Evolutionary conservation across 129 eudicot species (phyloP).

Genomic region (Mikania micrantha): DNA sequence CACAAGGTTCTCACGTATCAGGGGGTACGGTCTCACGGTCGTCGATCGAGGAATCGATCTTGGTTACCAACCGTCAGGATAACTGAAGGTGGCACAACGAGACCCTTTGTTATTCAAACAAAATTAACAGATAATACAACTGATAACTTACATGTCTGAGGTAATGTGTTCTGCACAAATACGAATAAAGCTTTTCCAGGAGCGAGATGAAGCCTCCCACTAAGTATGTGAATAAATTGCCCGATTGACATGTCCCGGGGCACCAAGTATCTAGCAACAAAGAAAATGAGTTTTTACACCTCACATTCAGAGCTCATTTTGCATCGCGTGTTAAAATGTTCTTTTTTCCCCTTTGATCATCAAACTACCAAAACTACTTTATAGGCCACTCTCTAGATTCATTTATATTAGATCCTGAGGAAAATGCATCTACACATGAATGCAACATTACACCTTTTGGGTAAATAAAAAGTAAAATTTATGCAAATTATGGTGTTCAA

Average conservation of each 20-base stretch:
- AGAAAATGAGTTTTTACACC: background rate
- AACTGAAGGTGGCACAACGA: no score
- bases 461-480: no score
- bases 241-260: slow-evolving; percentile 92
- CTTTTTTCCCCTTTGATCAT: no score
- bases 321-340: background rate
- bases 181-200: slow-evolving; percentile 89
- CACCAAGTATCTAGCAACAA: slow-evolving; percentile 59
- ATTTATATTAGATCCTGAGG: background rate
- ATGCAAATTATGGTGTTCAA: no score
- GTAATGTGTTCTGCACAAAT: slow-evolving; percentile 76
- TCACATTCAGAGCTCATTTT: background rate
- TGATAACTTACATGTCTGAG: slow-evolving; percentile 60
- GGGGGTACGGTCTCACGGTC: no score
- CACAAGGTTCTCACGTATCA: no score
- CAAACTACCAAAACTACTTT: background rate
- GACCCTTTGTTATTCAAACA: no score
- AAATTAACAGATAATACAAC: no score
- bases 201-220: slow-evolving; percentile 62
- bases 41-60: no score
- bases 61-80: no score
- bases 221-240: slow-evolving; percentile 71
- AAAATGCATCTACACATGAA: background rate
- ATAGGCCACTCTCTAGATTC: background rate
- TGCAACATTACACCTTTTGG: background rate